Percentiles rank a stretch among this genome's conserved stretches.
Evolutionary conservation across 148 eudicot genomes (phyloP).

Genomic region (Fagopyrum esculentum): DNA sequence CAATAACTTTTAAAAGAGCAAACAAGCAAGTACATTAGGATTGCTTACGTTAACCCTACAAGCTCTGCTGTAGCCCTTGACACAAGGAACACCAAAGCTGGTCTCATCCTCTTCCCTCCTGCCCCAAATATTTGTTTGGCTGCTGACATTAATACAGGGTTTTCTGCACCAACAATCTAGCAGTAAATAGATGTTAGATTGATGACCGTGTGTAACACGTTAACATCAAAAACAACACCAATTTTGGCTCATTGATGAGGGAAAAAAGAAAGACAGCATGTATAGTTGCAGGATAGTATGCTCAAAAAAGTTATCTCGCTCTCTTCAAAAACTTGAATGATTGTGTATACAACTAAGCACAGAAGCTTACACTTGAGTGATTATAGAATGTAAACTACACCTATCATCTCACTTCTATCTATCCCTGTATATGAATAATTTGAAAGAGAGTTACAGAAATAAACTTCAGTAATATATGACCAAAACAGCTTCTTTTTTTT

Average conservation of each 20-base stretch:
- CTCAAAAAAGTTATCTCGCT: background rate
- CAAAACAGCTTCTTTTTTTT: background rate
- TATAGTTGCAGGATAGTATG: background rate
- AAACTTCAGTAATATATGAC: background rate
- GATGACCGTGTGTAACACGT: background rate
- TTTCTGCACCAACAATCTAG: slow-evolving; percentile 97
- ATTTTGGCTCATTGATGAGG: background rate
- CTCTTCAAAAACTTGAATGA: background rate
- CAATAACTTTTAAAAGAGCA: background rate
- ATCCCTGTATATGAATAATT: background rate
- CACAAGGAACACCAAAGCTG: slow-evolving; percentile 83
- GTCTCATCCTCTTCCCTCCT: slow-evolving; percentile 97
- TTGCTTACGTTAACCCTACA: slow-evolving; percentile 61
- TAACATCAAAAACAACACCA: background rate
- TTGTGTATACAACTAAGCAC: background rate
- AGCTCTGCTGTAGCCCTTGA: slow-evolving; percentile 80
- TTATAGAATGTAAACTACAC: background rate
- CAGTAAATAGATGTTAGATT: slow-evolving; percentile 26
- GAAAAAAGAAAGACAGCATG: background rate
- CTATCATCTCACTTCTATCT: background rate
- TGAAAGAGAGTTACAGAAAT: background rate
- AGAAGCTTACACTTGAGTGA: background rate
- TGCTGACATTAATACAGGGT: slow-evolving; percentile 84
- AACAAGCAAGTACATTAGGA: slow-evolving; percentile 10
- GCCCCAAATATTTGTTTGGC: slow-evolving; percentile 96